phyloP scores from a whole-genome alignment of 768 basidiomycete genomes.

The Agaricus blazei region DNA sequence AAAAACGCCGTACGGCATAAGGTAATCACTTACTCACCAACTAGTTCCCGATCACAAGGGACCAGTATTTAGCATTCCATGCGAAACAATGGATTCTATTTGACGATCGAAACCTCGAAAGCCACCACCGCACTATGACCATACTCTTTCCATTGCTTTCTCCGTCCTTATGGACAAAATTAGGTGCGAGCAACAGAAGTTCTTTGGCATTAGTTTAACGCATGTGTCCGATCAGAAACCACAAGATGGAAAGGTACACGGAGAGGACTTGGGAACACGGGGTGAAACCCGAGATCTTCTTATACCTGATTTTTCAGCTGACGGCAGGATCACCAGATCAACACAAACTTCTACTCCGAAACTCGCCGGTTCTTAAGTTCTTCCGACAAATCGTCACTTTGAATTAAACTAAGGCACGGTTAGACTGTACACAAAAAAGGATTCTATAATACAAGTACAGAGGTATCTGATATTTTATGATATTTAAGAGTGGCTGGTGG shows the following conservation, averaged over 20 bases:
- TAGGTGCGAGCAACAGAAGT: background rate
- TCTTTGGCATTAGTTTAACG: too few species aligned
- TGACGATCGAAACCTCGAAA: too few species aligned
- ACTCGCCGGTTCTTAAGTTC: background rate
- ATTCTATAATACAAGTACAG: constrained; percentile 6
- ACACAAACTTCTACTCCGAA: background rate
- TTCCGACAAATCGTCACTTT: constrained; percentile 2
- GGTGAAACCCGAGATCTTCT: background rate
- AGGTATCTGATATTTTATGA: constrained; percentile 2
- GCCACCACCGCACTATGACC: too few species aligned
- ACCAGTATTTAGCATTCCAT: too few species aligned
- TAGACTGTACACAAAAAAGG: background rate
- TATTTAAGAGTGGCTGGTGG: too few species aligned
- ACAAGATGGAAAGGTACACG: constrained; percentile 1
- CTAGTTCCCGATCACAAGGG: too few species aligned
- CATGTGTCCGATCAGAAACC: background rate
- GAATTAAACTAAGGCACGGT: constrained; percentile 6
- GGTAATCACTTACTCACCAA: too few species aligned
- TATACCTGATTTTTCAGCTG: background rate
- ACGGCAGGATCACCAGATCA: constrained; percentile 8
- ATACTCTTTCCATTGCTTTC: too few species aligned
- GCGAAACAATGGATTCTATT: too few species aligned
- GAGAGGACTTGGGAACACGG: constrained; percentile 2
- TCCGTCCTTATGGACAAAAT: too few species aligned
- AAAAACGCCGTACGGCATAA: too few species aligned